Conservation (phyloP, 306 rosid species). For the Corylus heterophylla region DNA sequence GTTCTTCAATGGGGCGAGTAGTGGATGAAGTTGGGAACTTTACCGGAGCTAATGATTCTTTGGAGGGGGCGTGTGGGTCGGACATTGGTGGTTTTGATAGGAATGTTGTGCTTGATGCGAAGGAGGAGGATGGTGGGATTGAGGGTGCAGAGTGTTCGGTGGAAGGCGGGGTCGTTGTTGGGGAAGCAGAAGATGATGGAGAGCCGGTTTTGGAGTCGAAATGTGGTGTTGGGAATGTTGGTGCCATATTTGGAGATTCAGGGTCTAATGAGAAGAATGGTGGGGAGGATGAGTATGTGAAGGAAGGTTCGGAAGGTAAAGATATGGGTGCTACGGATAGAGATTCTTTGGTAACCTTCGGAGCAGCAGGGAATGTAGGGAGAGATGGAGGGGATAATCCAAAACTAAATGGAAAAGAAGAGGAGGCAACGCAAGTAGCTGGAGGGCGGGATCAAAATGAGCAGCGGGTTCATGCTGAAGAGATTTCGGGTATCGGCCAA, state of each 20-base stretch:
- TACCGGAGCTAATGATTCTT: slow-evolving; percentile 9
- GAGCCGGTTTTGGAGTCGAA: slow-evolving; percentile 25
- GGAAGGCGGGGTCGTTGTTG: slow-evolving; percentile 14
- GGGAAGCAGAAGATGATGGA: slow-evolving; percentile 16
- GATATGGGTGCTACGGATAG: slow-evolving; percentile 3
- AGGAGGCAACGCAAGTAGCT: slow-evolving; percentile 16
- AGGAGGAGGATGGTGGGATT: slow-evolving; percentile 17
- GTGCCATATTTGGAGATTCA: neutral
- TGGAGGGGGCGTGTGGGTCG: slow-evolving; percentile 4
- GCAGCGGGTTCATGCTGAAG: slow-evolving; percentile 12
- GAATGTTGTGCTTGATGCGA: slow-evolving; percentile 12
- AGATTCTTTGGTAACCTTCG: neutral
- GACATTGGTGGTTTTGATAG: slow-evolving; percentile 13
- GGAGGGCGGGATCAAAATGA: neutral
- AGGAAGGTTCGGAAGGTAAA: neutral
- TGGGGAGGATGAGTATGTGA: slow-evolving; percentile 3
- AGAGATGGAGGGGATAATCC: slow-evolving; percentile 16
- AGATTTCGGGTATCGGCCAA: neutral
- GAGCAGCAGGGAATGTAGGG: slow-evolving; percentile 16
- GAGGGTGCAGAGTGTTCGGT: slow-evolving; percentile 26
- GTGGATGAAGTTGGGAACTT: neutral
- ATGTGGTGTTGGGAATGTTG: slow-evolving; percentile 20
- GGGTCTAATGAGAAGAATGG: neutral
- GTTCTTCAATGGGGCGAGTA: slow-evolving; percentile 18
- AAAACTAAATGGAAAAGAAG: slow-evolving; percentile 6